Evolutionary conservation across 768 basidiomycete species (phyloP), one percentile per base, ranked within the genome.

Genomic region (Kwoniella pini): DNA sequence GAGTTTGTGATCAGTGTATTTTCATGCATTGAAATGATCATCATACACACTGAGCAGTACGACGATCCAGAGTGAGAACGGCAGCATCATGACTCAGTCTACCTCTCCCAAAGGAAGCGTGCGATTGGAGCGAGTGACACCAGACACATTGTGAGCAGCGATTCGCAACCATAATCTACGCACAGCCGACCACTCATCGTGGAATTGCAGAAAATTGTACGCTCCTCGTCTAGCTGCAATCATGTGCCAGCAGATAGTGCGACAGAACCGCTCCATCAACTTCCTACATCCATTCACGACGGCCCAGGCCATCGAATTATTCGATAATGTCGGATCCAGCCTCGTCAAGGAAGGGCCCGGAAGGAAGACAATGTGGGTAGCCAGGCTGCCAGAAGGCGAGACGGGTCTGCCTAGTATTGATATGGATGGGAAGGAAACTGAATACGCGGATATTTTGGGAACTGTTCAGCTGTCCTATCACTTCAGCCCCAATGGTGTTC

Each of bases 391-490:
- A 1, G 12, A 33, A 0, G 39, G 19, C 15, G 51, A 53, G 5
- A 30, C 28, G 12, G 19, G 33, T 22, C 22, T 53, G 17, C n/a
- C 28, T 17, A 53, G 54, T 33, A 17, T 30, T 17, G 30, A 55
- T 30, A 55, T 43, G 54, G 28, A 44, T 31, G 54, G 54, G 2
- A 44, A 44, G 1, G 27, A 2, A n/a, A 50, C 60, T 3, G 46
- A 13, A 1, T 21, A 62, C n/a, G 33, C 54, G 6, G 60, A 62
- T 0, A 51, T 62, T 7, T 36, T 62, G 4, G 60, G 60, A 5
- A 49, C 45, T 3, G 60, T 62, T 11, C 60, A 62, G 28, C 27
- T 62, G 28, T 54, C 60, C 1, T 62, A 56, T 31, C 33, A 33
- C 19, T 24, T 22, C 12, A 62, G 30, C 11, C 54, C 60, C 4